Conservation (phyloP, 2,329 filamentous ascomycete genomes). For the Coniosporium tulheliwenetii region DNA sequence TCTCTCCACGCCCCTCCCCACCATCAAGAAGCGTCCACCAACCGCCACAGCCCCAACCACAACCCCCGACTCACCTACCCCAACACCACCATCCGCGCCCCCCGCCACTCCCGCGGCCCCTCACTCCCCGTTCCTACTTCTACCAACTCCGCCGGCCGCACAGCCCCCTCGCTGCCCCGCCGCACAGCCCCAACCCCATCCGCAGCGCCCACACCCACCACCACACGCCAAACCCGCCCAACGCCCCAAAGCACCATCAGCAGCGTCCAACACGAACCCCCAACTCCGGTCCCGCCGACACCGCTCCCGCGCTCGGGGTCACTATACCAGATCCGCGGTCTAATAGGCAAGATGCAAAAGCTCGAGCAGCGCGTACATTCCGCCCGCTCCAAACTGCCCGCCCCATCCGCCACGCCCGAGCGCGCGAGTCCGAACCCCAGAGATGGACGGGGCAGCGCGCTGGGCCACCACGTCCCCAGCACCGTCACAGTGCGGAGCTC, state of each 20-base stretch:
- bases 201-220: constrained; percentile 3
- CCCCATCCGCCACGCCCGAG: constrained; percentile 62
- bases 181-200: background rate
- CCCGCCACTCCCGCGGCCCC: no score
- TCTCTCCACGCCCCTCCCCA: no score
- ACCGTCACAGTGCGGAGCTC: constrained; percentile 49
- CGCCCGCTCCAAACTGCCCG: constrained; percentile 80
- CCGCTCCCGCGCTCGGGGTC: constrained; percentile 48
- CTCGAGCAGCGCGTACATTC: constrained; percentile 88
- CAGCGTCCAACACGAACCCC: constrained; percentile 25
- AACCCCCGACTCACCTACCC: no score
- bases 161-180: constrained; percentile 2
- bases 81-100: no score
- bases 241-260: constrained; percentile 7
- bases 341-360: constrained; percentile 94
- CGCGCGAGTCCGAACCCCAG: constrained; percentile 57
- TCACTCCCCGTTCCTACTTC: no score
- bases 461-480: constrained; percentile 33
- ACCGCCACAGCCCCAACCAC: no score
- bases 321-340: constrained; percentile 77
- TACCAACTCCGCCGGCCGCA: constrained; percentile 26
- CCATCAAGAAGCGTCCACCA: no score
- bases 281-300: no score
- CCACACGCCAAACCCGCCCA: constrained; percentile 1
- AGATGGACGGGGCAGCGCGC: constrained; percentile 16